Base-by-base conservation (phyloP, 441 rosid species). In the Kokia cookei region DNA sequence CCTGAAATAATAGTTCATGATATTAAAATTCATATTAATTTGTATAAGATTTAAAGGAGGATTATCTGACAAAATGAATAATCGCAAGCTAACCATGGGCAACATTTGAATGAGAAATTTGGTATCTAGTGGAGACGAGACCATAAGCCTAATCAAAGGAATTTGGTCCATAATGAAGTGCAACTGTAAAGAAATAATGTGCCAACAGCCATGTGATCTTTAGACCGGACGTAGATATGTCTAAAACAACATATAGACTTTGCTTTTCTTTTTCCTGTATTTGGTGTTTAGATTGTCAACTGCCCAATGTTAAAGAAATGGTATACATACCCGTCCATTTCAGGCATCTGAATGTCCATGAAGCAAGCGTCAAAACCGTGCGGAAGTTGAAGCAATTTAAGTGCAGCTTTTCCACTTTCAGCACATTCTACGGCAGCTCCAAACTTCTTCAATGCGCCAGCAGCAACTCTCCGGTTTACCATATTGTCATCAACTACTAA, bases 311-410 rank as follows among this genome's bases (percentile, higher is more conserved):
- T 29, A 62, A 62, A 22, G 27, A 42, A n/a, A 40, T 32, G 5
- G 1, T 55, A 29, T 37, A 42, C 89, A 78, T 84, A 95, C 97
- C 99, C 98, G 65, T 96, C 99, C 99, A 96, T 93, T 76, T 92
- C 97, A 3, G 98, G 99, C 99, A 96, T 96, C 74, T 96, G 99
- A 76, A 93, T 90, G 69, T 96, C 98, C 99, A 96, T 93, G 83
- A 96, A 96, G 84, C 99, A 96, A 32, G 99, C 99, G 83, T 96
- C 97, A 27, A 90, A 93, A 65, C 5, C 62, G 69, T 96, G 99
- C 12, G 99, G 97, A 45, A 86, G 78, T 73, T 88, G 84, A 80
- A 96, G 99, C 85, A 88, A 73, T 29, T 74, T 66, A 59, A 96
- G 66, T 9, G 98, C 99, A 77, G 85, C 88, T 84, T 89, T 85